Evolutionary conservation across 163 green algal species (phyloP).

Genomic region (Scenedesmus sp.): DNA sequence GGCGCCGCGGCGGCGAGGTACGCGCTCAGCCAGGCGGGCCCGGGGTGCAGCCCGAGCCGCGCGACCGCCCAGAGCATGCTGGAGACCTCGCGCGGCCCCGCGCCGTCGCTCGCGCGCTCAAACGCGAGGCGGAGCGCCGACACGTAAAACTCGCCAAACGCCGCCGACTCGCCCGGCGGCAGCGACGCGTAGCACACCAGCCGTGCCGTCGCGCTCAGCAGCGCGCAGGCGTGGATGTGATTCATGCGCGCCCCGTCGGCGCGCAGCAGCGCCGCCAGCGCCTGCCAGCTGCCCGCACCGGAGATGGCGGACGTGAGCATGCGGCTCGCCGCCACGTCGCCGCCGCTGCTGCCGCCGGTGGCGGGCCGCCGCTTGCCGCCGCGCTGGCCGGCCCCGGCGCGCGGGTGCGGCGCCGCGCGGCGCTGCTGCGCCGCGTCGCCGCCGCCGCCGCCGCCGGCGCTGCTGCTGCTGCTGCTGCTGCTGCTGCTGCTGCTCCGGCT

Average conservation of each 20-base stretch:
- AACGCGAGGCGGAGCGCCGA: slow-evolving; percentile 25
- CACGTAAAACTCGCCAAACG: slow-evolving; percentile 13
- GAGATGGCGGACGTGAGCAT: slow-evolving; percentile 27
- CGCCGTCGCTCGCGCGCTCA: not conserved
- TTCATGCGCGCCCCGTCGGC: slow-evolving; percentile 19
- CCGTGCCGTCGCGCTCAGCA: slow-evolving; percentile 16
- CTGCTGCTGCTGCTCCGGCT: slow-evolving; percentile 2
- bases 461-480: slow-evolving; percentile 12
- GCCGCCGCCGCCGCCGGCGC: not conserved
- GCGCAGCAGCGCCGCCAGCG: slow-evolving; percentile 26
- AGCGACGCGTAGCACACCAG: slow-evolving; percentile 25
- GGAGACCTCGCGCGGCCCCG: slow-evolving; percentile 18
- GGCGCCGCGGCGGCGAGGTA: slow-evolving; percentile 30
- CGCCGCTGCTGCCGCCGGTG: slow-evolving; percentile 25
- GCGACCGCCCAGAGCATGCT: slow-evolving; percentile 44
- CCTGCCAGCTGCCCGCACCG: slow-evolving; percentile 15
- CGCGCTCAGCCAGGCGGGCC: slow-evolving; percentile 8
- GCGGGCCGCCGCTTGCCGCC: not conserved
- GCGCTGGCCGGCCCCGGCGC: no score
- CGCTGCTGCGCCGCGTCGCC: no score
- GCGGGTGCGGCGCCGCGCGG: no score
- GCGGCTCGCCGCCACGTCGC: not conserved
- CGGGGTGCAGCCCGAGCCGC: slow-evolving; percentile 23
- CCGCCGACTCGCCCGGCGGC: not conserved
- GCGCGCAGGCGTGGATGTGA: slow-evolving; percentile 37